Evolutionary conservation across 139 green algal genomes (phyloP), one percentile per base, ranked within the genome.

Genomic region (Eudorina sp.): DNA sequence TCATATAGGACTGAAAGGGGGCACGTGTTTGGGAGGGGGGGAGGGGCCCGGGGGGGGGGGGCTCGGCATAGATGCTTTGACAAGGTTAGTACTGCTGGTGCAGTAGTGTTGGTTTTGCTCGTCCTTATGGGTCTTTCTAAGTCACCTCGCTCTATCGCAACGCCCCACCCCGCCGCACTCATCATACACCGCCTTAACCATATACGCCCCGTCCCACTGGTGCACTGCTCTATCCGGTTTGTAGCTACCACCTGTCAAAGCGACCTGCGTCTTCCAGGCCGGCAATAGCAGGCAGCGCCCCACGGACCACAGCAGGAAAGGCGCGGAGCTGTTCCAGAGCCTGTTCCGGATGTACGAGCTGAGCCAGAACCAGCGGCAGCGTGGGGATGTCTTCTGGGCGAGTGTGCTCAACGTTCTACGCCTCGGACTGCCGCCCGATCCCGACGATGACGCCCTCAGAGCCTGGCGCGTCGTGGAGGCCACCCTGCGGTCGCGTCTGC

Each of bases 301-400:
- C 70, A 46, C 70, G 13, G 70, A 38, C 70, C 38, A 78, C 70
- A 31, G 19, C 38, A 78, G 38, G 40, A 53, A 46, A 4, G 70
- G 70, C 8, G 70, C 70, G n/a, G 70, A 78, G 38, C 74, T 83
- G 46, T 83, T 46, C 34, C 74, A 7, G 21, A 16, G 8, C 45
- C 21, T 45, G 27, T 62, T 62, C 43, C 11, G 40, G 4, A 23
- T 83, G 16, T 41, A 62, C 43, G 48, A 68, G 46, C 74, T 83
- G 18, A 45, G 18, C 19, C 38, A 68, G 38, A 83, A 83, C 74
- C 74, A 83, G 74, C 74, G 74, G 46, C 74, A 83, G 74, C 74
- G 74, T 6, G 74, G 74, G 21, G 46, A 83, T 46, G 23, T 46
- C n/a, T 43, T 60, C n/a, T 83, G 74, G 74, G 41, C 74, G 6